These are phyloP conservation scores for Starmerella stellata DNA, from an alignment of 805 yeast genomes.

Conservation along the genomic window DNA sequence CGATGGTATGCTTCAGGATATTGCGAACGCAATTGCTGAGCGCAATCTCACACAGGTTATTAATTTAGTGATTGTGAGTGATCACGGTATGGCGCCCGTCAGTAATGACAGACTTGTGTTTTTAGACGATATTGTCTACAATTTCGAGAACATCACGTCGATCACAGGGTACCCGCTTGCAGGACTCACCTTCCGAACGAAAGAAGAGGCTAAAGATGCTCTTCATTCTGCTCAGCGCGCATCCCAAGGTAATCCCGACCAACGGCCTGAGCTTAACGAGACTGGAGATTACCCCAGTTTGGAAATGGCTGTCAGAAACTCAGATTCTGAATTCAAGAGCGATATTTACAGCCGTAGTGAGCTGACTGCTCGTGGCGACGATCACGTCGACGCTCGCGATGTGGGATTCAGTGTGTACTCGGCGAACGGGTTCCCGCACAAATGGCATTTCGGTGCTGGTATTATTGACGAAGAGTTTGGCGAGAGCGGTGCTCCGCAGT, in stretches of 20 bases:
- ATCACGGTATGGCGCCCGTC: conserved; percentile 89
- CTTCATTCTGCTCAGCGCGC: conserved; percentile 1
- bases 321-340: background rate
- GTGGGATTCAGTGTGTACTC: conserved; percentile 26
- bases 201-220: conserved; percentile 23
- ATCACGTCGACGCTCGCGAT: background rate
- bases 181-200: conserved; percentile 45
- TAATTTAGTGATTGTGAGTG: conserved; percentile 64
- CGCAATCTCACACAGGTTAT: conserved; percentile 48
- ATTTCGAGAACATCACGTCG: conserved; percentile 34
- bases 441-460: conserved; percentile 30
- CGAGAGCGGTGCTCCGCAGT: background rate
- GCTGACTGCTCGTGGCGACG: background rate
- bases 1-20: conserved; percentile 40
- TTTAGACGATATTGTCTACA: conserved; percentile 52
- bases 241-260: background rate
- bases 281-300: background rate
- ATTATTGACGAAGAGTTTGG: background rate
- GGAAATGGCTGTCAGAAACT: too few species aligned
- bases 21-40: conserved; percentile 31
- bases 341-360: background rate
- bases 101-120: conserved; percentile 47
- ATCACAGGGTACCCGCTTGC: conserved; percentile 74
- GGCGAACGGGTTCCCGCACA: conserved; percentile 36
- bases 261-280: background rate